These are phyloP conservation scores for Rusavskia elegans DNA, from an alignment of 495 filamentous ascomycete genomes.

Conservation along the genomic window DNA sequence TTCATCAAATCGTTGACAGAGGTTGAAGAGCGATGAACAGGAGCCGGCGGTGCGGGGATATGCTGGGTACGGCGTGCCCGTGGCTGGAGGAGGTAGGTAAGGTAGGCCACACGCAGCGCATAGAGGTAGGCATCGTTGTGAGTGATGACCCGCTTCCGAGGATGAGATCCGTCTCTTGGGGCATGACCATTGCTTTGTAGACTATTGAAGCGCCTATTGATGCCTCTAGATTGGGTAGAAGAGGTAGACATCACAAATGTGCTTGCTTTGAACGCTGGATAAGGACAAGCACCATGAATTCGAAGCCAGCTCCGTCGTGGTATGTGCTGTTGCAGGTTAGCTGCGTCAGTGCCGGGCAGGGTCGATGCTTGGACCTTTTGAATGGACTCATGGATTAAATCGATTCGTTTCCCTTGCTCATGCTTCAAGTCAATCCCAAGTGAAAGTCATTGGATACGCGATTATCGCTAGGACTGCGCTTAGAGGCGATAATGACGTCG, in stretches of 20 bases:
- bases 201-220: constrained; percentile 40
- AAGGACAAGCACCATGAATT: neutral
- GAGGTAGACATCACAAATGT: constrained; percentile 32
- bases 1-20: constrained; percentile 55
- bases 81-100: constrained; percentile 85
- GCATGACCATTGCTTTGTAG: constrained; percentile 36
- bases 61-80: constrained; percentile 75
- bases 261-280: neutral
- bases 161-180: constrained; percentile 34
- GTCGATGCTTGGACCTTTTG: no score
- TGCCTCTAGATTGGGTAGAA: constrained; percentile 35
- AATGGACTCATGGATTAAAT: no score
- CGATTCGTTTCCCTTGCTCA: no score
- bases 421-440: no score
- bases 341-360: no score
- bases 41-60: constrained; percentile 45
- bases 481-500: no score
- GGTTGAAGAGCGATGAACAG: constrained; percentile 47
- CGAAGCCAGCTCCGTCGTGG: neutral
- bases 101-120: constrained; percentile 80
- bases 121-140: constrained; percentile 72
- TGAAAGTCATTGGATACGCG: no score
- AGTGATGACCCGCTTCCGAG: constrained; percentile 32
- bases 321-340: no score
- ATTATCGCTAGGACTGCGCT: no score